Base-by-base conservation (phyloP, 163 green algal species). In the Coccomyxa subellipsoidea region DNA sequence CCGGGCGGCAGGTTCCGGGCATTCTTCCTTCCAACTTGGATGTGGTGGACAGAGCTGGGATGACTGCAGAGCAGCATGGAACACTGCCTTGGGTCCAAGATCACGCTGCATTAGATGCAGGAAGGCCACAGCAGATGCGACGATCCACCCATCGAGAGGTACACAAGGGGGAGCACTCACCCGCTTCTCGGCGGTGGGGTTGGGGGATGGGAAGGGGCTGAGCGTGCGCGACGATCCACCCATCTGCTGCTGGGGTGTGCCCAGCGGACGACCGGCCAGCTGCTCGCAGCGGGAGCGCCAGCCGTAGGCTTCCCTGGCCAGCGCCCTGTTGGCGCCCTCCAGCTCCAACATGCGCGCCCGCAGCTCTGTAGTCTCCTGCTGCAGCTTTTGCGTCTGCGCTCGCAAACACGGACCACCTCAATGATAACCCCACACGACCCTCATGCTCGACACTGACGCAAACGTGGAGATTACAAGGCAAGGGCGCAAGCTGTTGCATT, bases 301-400 rank as follows among this genome's bases (percentile, higher is more conserved):
- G 32, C 32, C 32, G 70, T 38, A 38, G 10, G 70, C 70, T 9
- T 77, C 70, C 4, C 70, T 38, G 27, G 34, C 32, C 32, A 40
- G 32, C 31, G 7, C 40, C 32, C 32, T 38, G 18, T 38, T 40
- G 34, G 70, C 70, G 2, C 32, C 34, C 70, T 77, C 70, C 70
- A 77, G 70, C 70, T 77, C 70, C 18, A 32, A n/a, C 32, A 38
- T 47, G 70, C 70, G 70, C 70, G 32, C 5, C 32, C 0, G 0
- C 70, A 77, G 70, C 70, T 0, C 18, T 23, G 70, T 27, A 23
- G 39, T 77, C 39, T 81, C 76, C 47, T 71, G 36, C 76, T 81
- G 32, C 76, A 81, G 76, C 25, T 40, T 72, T n/a, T 23, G 39
- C 39, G 76, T 81, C 76, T 81, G 76, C 76, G 23, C 70, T 18